Conservation (phyloP, 352 stramenopile species). For the Pelagophyceae sp. region DNA sequence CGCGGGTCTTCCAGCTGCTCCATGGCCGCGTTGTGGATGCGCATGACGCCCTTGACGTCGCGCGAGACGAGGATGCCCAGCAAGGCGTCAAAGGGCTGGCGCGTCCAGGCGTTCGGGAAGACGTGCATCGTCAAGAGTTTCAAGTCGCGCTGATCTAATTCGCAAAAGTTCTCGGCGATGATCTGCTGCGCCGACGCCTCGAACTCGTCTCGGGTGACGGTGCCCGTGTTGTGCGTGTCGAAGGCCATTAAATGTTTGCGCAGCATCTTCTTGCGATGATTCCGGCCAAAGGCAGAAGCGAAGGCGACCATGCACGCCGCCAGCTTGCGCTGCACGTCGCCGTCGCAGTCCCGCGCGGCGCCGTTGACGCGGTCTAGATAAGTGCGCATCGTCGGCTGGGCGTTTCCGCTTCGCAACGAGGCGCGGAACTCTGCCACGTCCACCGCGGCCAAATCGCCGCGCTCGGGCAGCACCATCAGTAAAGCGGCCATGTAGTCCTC, state of each 20-base stretch:
- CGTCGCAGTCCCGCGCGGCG: slow-evolving; percentile 26
- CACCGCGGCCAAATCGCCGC: slow-evolving; percentile 46
- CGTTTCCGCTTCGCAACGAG: background rate
- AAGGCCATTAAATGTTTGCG: slow-evolving; percentile 54
- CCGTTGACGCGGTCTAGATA: slow-evolving; percentile 39
- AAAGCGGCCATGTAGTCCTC: slow-evolving; percentile 30
- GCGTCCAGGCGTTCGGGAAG: slow-evolving; percentile 30
- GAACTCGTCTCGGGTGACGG: slow-evolving; percentile 36
- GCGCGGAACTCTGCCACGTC: background rate
- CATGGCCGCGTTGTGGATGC: background rate
- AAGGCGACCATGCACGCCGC: slow-evolving; percentile 28
- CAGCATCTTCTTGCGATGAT: slow-evolving; percentile 77
- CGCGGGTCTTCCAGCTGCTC: slow-evolving; percentile 10
- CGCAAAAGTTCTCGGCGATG: slow-evolving; percentile 70
- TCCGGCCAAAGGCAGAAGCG: slow-evolving; percentile 49
- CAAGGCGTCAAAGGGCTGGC: slow-evolving; percentile 34
- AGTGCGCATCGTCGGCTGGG: slow-evolving; percentile 29
- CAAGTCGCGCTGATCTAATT: slow-evolving; percentile 37
- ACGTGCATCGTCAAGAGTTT: slow-evolving; percentile 33
- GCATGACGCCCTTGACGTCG: slow-evolving; percentile 30
- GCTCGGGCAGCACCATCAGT: slow-evolving; percentile 60
- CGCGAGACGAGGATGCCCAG: slow-evolving; percentile 33
- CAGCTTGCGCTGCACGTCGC: slow-evolving; percentile 34
- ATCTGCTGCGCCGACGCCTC: slow-evolving; percentile 70
- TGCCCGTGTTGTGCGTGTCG: slow-evolving; percentile 35